Evolutionary conservation across 2,329 filamentous ascomycete genomes (phyloP), one percentile per base, ranked within the genome.

Genomic region (Paracorniculantispora psalliotae): DNA sequence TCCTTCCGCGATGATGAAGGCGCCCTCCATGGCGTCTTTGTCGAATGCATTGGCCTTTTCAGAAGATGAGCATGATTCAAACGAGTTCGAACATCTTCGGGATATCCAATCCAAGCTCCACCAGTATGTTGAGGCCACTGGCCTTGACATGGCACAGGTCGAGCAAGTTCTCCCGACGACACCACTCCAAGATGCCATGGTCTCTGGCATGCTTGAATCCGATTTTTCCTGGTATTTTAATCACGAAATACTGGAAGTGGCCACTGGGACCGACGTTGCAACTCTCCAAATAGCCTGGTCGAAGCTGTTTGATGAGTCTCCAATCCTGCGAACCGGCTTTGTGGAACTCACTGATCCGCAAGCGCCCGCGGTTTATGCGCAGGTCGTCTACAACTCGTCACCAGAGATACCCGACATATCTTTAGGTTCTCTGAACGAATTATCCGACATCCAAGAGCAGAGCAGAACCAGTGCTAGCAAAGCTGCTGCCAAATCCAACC

Each of bases 111-210:
- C 37, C 2, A 13, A 33, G 12, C 55, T 61, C 21, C 48, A 41
- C 12, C n/a, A 21, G 8, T 26, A 51, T 5, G 55, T 57, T 13
- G 55, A 35, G 30, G 33, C 26, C 2, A 55, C 57, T 4, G 39
- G 41, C 8, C 30, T 59, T 37, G 56, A 57, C 28, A 47, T 52
- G 30, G 25, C 26, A 0, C 66, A 76, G 12, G 66, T 87, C 1
- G 83, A 89, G 53, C 70, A 77, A 3, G 72, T 93, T 2, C 73
- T 94, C 2, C 92, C 92, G 0, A 81, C 88, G 0, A 96, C 92
- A 0, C 87, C 92, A 7, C 78, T 96, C 5, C 92, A 97, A 72
- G 91, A 97, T 70, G 87, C 88, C 1, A 91, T 97, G 85, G 75
- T 96, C 2, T 86, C 87, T 0, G 89, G 91, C 61, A 96, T 96